These are phyloP conservation scores for Grosmannia clavigera DNA, from an alignment of 2,329 filamentous ascomycete genomes.

Conservation along the genomic window DNA sequence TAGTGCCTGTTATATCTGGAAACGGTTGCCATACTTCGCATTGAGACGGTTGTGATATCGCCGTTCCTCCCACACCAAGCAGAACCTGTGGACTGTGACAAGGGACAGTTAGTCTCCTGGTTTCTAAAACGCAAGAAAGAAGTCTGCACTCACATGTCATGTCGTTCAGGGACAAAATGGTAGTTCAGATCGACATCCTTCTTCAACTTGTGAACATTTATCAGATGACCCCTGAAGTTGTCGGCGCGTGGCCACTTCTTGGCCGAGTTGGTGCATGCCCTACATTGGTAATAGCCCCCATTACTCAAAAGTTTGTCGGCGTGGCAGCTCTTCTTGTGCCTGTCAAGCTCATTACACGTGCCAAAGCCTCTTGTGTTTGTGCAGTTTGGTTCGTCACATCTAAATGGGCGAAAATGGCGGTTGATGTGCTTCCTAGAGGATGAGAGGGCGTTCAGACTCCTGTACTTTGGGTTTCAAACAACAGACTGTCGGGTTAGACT, in stretches of 20 bases:
- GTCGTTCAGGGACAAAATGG: not conserved
- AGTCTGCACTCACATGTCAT: not conserved
- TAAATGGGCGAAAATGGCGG: constrained; percentile 51
- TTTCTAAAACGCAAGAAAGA: not conserved
- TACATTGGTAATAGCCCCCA: not conserved
- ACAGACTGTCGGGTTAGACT: constrained; percentile 11
- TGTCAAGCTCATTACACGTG: constrained; percentile 68
- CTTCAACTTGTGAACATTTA: not conserved
- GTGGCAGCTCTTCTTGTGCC: constrained; percentile 52
- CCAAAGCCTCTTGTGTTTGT: constrained; percentile 54
- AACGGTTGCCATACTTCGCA: too few species aligned
- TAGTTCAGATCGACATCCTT: not conserved
- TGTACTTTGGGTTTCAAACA: not conserved
- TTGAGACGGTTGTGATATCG: too few species aligned
- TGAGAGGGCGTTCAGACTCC: not conserved
- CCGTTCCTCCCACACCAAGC: not conserved
- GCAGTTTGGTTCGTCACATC: constrained; percentile 48
- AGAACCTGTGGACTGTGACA: not conserved
- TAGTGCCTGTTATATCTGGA: too few species aligned
- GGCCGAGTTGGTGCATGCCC: not conserved
- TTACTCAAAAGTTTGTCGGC: not conserved
- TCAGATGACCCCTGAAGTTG: not conserved
- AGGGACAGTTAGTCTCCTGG: not conserved
- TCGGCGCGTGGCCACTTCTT: not conserved
- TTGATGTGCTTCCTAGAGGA: constrained; percentile 57